These are phyloP conservation scores for Aspergillus sojae DNA, from an alignment of 2,329 filamentous ascomycete genomes.

Conservation along the genomic window DNA sequence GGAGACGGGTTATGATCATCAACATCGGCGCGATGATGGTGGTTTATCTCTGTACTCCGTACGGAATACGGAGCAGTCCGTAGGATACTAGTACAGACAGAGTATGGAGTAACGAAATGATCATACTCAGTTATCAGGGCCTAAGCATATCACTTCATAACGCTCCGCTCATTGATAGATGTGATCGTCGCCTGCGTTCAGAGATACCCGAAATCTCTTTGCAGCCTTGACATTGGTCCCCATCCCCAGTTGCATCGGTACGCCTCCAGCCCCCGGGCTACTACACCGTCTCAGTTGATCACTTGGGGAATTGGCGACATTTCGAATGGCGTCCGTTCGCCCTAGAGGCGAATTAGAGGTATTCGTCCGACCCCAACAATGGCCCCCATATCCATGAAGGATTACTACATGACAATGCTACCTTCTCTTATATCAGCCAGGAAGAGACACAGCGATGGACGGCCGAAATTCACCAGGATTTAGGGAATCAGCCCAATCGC, in stretches of 20 bases:
- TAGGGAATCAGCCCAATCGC: not conserved
- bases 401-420: constrained; percentile 4
- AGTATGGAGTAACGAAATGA: not conserved
- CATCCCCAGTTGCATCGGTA: constrained; percentile 9
- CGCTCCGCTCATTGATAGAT: not conserved
- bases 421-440: not conserved
- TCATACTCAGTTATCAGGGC: not conserved
- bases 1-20: not conserved
- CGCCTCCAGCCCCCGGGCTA: not conserved
- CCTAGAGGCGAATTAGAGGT: not conserved
- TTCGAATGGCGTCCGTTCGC: not conserved
- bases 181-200: not conserved
- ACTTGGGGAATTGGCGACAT: not conserved
- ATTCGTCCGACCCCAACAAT: constrained; percentile 7
- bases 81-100: not conserved
- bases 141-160: not conserved
- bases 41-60: not conserved
- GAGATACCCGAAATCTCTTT: not conserved
- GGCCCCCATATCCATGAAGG: not conserved
- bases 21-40: not conserved
- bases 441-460: not conserved
- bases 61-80: constrained; percentile 1
- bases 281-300: constrained; percentile 5
- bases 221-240: not conserved
- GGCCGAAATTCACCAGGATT: not conserved